phyloP scores from a whole-genome alignment of 129 eudicot genomes.

The Heracleum sosnowskyi region DNA sequence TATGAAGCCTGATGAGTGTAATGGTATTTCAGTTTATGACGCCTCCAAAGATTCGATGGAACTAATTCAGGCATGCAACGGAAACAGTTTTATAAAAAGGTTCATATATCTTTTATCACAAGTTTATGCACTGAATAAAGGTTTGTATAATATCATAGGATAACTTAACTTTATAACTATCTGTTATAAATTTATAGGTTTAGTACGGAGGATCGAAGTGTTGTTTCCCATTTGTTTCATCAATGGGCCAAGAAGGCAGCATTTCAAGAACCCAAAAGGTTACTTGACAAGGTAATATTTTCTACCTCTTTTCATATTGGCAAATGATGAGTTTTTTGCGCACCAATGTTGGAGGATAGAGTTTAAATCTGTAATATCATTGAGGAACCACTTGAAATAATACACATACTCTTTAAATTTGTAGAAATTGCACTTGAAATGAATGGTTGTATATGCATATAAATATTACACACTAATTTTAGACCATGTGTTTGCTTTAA shows the following conservation, averaged over 20 bases:
- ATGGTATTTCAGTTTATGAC: slow-evolving; percentile 22
- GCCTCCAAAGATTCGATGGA: slow-evolving; percentile 41
- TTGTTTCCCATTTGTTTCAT: slow-evolving; percentile 81
- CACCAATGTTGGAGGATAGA: neutral
- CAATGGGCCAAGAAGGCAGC: slow-evolving; percentile 97
- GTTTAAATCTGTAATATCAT: neutral
- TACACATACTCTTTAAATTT: neutral
- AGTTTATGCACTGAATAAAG: neutral
- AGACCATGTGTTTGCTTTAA: slow-evolving; percentile 14
- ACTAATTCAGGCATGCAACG: slow-evolving; percentile 35
- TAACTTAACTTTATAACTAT: slow-evolving; percentile 2
- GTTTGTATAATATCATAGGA: neutral
- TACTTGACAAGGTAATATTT: slow-evolving; percentile 68
- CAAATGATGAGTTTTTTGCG: neutral
- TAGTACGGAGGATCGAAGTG: slow-evolving; percentile 64
- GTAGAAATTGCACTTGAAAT: neutral
- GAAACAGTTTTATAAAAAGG: slow-evolving; percentile 68
- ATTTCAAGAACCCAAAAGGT: slow-evolving; percentile 83
- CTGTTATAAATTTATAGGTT: slow-evolving; percentile 39
- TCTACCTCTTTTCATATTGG: neutral
- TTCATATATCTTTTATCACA: slow-evolving; percentile 11
- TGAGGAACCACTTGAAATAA: neutral
- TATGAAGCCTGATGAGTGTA: slow-evolving; percentile 17
- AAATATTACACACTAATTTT: neutral
- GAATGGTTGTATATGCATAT: neutral